A percentile compares a stretch with the other conserved stretches of the same genome.
phyloP scores from a whole-genome alignment of 805 yeast genomes.

The Debaryomyces maramus region DNA sequence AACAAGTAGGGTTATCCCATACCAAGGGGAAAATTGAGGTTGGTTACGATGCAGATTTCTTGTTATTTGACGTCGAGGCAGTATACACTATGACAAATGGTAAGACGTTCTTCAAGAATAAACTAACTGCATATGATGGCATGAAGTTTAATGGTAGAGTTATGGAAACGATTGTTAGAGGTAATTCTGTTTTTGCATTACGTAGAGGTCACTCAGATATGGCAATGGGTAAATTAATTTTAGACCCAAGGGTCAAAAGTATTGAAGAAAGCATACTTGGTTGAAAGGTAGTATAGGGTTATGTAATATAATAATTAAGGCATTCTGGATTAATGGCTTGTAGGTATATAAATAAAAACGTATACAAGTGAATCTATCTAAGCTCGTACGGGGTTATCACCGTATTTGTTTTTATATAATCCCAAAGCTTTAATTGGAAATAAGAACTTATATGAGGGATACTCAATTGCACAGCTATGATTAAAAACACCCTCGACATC shows the following conservation, averaged over 20 bases:
- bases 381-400: slow-evolving; percentile 13
- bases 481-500: slow-evolving; percentile 95
- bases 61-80: slow-evolving; percentile 69
- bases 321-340: too few relatives aligned
- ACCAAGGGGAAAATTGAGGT: slow-evolving; percentile 68
- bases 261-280: neutral
- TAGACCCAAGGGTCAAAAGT: slow-evolving; percentile 52
- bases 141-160: slow-evolving; percentile 68
- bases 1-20: slow-evolving; percentile 75
- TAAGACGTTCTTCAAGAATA: slow-evolving; percentile 74
- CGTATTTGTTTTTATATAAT: slow-evolving; percentile 45
- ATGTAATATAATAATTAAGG: too few relatives aligned
- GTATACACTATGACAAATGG: slow-evolving; percentile 52
- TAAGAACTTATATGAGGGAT: slow-evolving; percentile 86
- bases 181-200: slow-evolving; percentile 61
- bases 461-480: slow-evolving; percentile 87
- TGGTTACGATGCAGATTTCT: slow-evolving; percentile 88
- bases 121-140: slow-evolving; percentile 85
- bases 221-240: slow-evolving; percentile 59
- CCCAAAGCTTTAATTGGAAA: slow-evolving; percentile 95
- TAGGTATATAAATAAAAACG: too few relatives aligned
- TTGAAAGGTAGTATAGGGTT: too few relatives aligned
- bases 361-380: neutral
- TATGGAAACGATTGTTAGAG: slow-evolving; percentile 77
- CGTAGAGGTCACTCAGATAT: slow-evolving; percentile 54